Conservation (phyloP, 129 eudicot genomes). For the Escallonia herrerae region DNA sequence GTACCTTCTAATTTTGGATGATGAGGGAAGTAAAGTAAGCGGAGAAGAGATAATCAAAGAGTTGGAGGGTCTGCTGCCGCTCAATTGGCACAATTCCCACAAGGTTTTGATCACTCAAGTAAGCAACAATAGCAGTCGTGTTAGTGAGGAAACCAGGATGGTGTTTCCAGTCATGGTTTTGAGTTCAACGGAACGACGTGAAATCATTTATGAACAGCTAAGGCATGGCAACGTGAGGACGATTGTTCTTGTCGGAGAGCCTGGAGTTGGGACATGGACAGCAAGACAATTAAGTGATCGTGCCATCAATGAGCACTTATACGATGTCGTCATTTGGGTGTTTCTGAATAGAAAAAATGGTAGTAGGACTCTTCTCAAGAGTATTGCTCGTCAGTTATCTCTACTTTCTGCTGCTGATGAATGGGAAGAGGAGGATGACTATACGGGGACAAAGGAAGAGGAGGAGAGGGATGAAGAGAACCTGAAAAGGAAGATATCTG, state of each 20-base stretch:
- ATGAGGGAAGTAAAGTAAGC: constrained; percentile 3
- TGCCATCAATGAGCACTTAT: not conserved
- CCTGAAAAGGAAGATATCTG: not conserved
- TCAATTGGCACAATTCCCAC: not conserved
- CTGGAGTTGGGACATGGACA: constrained; percentile 40
- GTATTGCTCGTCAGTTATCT: constrained; percentile 33
- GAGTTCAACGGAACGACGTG: not conserved
- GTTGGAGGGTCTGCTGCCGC: not conserved
- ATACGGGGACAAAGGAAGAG: not conserved
- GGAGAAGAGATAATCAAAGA: not conserved
- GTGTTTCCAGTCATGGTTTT: too few species aligned
- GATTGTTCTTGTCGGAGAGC: constrained; percentile 21
- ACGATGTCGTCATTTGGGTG: constrained; percentile 27
- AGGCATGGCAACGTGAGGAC: not conserved
- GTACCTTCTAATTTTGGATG: constrained; percentile 33
- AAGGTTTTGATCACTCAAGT: constrained; percentile 8
- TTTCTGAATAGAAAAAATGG: constrained; percentile 14
- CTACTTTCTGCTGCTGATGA: constrained; percentile 19
- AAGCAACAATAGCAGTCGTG: not conserved
- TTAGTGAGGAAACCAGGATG: too few species aligned
- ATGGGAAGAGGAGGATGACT: constrained; percentile 18
- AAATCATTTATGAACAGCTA: not conserved
- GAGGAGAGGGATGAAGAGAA: not conserved
- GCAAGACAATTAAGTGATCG: constrained; percentile 23
- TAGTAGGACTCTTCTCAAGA: constrained; percentile 6